These are phyloP conservation scores for Helicosporidium sp. DNA, from an alignment of 139 green algal genomes.

Conservation along the genomic window DNA sequence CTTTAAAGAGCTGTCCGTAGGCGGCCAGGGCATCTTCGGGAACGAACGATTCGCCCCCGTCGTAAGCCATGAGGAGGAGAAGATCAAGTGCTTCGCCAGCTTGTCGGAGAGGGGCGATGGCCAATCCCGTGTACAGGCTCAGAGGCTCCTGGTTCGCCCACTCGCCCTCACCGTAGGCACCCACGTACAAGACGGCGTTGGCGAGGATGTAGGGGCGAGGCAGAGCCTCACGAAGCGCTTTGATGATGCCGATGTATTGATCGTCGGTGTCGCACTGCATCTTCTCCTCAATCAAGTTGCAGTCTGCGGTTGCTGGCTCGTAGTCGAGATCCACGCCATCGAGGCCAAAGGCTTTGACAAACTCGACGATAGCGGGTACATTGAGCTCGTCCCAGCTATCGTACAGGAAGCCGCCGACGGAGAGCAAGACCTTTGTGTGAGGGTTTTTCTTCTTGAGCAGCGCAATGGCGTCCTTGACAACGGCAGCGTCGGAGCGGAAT, in stretches of 20 bases:
- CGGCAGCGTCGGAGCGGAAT: constrained; percentile 11
- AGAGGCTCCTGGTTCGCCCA: constrained; percentile 4
- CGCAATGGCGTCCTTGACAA: constrained; percentile 16
- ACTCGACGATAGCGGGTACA: constrained; percentile 10
- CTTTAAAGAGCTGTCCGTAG: constrained; percentile 13
- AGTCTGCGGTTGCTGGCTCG: too few relatives aligned
- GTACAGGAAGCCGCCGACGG: constrained; percentile 22
- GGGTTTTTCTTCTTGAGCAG: constrained; percentile 21
- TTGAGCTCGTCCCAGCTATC: constrained; percentile 10
- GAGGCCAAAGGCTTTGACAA: constrained; percentile 19
- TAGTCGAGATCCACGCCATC: constrained; percentile 26
- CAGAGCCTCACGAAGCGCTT: constrained; percentile 11
- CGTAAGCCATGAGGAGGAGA: constrained; percentile 27
- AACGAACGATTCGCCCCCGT: constrained; percentile 22
- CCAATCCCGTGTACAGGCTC: constrained; percentile 13
- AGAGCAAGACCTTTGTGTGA: constrained; percentile 22
- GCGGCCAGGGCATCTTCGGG: constrained; percentile 12
- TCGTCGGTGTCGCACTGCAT: constrained; percentile 20
- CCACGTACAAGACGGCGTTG: constrained; percentile 17
- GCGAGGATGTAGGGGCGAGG: constrained; percentile 17
- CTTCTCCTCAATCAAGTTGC: too few relatives aligned
- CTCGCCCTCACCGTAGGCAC: constrained; percentile 20
- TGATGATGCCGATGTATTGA: constrained; percentile 5
- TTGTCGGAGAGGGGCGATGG: constrained; percentile 17
- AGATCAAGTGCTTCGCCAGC: constrained; percentile 16